Percentiles rank a stretch among this genome's conserved stretches.
Conservation (phyloP, 2,329 filamentous ascomycete genomes). For the Penicillium frequentans region DNA sequence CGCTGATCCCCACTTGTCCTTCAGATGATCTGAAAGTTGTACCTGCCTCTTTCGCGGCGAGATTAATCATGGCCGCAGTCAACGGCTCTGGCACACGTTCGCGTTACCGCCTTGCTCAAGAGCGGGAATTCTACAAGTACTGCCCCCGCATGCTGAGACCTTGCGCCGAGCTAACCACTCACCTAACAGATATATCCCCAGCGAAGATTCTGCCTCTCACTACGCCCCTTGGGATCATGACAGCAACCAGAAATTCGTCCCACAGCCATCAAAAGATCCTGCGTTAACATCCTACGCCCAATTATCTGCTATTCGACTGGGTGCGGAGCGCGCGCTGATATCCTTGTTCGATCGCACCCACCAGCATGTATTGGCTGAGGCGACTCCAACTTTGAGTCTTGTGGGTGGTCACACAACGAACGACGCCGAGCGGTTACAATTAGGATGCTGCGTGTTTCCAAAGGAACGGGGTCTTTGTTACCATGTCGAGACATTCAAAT, state of each 20-base stretch:
- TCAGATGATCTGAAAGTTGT: neutral
- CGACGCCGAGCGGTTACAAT: slow-evolving; percentile 25
- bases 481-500: slow-evolving; percentile 14
- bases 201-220: slow-evolving; percentile 21
- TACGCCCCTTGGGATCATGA: slow-evolving; percentile 24
- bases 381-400: slow-evolving; percentile 45
- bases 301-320: slow-evolving; percentile 47
- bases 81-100: neutral
- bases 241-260: slow-evolving; percentile 13
- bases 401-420: slow-evolving; percentile 18
- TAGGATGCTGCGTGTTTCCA: slow-evolving; percentile 32
- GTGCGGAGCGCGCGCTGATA: slow-evolving; percentile 47
- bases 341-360: slow-evolving; percentile 53
- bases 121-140: slow-evolving; percentile 12
- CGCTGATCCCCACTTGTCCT: neutral
- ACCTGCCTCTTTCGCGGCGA: neutral
- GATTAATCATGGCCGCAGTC: slow-evolving; percentile 1
- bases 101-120: slow-evolving; percentile 11
- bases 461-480: slow-evolving; percentile 30
- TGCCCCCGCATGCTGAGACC: neutral
- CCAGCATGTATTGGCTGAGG: slow-evolving; percentile 55
- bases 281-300: slow-evolving; percentile 53
- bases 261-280: slow-evolving; percentile 31
- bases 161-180: neutral
- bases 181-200: slow-evolving; percentile 10